Conservation (phyloP, 306 rosid genomes). For the Citrullus mucosospermus region DNA sequence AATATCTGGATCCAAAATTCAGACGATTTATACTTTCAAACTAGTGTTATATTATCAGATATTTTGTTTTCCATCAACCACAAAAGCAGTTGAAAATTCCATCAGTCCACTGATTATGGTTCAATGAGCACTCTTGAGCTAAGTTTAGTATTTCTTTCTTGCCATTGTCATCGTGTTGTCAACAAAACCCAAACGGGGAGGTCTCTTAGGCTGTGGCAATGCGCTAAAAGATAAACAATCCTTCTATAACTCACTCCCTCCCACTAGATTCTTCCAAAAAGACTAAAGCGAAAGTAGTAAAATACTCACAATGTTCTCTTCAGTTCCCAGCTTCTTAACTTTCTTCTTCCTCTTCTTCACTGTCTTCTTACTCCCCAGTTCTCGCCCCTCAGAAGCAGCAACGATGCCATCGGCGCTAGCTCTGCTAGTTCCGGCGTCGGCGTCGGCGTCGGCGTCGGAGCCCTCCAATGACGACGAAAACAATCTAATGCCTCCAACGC, state of each 20-base stretch:
- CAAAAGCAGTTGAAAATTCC: not conserved
- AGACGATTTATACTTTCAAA: not conserved
- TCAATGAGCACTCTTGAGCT: not conserved
- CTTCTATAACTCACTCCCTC: not conserved
- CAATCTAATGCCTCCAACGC: not conserved
- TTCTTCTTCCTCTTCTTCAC: constrained; percentile 17
- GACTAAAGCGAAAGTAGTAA: not conserved
- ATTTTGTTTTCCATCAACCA: not conserved
- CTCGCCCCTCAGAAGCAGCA: constrained; percentile 5
- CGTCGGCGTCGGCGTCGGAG: not conserved
- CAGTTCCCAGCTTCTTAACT: constrained; percentile 23
- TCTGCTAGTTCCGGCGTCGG: not conserved
- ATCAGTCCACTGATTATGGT: not conserved
- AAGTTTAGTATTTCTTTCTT: not conserved
- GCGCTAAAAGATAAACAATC: not conserved
- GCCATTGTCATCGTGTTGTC: not conserved
- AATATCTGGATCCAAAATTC: not conserved
- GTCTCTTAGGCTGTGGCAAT: not conserved
- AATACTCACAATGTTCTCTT: constrained; percentile 31
- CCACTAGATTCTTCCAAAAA: not conserved
- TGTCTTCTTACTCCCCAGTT: constrained; percentile 8
- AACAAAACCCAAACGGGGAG: not conserved
- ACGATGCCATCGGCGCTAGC: not conserved
- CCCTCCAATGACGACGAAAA: constrained; percentile 11
- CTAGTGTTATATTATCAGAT: not conserved